Base-by-base conservation (phyloP, 495 filamentous ascomycete genomes). In the Xylaria bambusicola region DNA sequence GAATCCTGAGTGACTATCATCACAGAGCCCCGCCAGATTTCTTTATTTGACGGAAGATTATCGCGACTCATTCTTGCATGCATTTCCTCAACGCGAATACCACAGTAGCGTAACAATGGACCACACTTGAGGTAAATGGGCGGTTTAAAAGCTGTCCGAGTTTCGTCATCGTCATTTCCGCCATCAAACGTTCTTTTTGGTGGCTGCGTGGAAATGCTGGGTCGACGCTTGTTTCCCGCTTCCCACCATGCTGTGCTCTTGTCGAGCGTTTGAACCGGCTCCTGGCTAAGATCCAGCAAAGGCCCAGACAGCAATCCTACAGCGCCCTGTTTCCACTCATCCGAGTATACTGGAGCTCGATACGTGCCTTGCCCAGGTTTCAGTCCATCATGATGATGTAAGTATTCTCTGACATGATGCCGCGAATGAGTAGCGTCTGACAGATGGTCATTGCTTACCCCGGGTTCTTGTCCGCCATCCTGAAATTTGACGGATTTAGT, bases 1-100 rank as follows among this genome's bases (percentile, higher is more conserved):
- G 83, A 80, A 66, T 98, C 93, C 35, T 82, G 80, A 0, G 94
- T 97, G 31, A 98, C 91, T 57, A 98, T 94, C 90, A 98, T 89
- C 26, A 98, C 79, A 58, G 85, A 92, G 24, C 94, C 94, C 73
- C 92, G 84, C 94, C 94, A 98, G 23, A 91, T 87, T 58, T 96
- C 91, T 58, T 86, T 82, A 54, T 84, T 81, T 36, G 75, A 60
- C 44, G 73, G 63, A 1, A 73, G 72, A 38, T 65, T 73, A 35
- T 73, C 60, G 54, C 65, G 68, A 40, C 66, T 66, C 15, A 56
- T 68, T 40, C 72, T 69, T 50, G 54, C 61, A 0, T 61, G 61
- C 40, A 70, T 66, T 44, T 66, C 70, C 64, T 89, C 84, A 47
- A 74, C 71, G 44, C 86, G 79, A 35, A 97, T 80, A n/a, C 95